phyloP scores from a whole-genome alignment of 768 basidiomycete species.

The Omphalotus guepiniiformis region DNA sequence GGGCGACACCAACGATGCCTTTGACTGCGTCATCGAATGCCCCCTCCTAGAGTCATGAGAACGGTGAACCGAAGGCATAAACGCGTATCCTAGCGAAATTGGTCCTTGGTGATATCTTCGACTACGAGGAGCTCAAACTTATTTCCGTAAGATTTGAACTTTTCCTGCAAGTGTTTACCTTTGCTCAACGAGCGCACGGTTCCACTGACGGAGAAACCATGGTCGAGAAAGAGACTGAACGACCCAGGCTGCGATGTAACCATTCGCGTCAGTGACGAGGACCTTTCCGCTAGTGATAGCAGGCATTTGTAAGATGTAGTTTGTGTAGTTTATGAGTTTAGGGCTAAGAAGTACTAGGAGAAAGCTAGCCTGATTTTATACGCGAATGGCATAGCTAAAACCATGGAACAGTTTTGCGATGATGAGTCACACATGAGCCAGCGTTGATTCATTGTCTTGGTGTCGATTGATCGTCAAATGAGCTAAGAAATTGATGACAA shows the following conservation, averaged over 20 bases:
- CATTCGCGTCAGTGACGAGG: constrained; percentile 12
- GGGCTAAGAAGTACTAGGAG: too few relatives aligned
- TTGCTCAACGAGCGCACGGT: constrained; percentile 36
- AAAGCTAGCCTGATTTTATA: too few relatives aligned
- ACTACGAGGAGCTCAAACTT: constrained; percentile 33
- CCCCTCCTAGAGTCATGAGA: constrained; percentile 13
- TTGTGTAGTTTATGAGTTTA: too few relatives aligned
- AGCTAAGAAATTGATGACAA: too few relatives aligned
- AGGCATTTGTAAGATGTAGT: neutral
- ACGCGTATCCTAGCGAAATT: neutral
- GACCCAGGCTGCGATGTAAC: constrained; percentile 13
- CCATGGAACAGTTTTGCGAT: too few relatives aligned
- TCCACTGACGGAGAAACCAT: constrained; percentile 39
- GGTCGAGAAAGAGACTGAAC: constrained; percentile 38
- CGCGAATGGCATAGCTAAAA: too few relatives aligned
- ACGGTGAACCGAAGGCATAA: neutral
- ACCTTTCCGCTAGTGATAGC: constrained; percentile 2
- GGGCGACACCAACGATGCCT: constrained; percentile 36
- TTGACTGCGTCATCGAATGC: constrained; percentile 45
- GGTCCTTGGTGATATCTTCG: constrained; percentile 8
- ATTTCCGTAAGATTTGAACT: constrained; percentile 24
- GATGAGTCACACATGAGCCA: too few relatives aligned
- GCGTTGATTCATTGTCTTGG: too few relatives aligned
- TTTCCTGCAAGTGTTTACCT: constrained; percentile 34
- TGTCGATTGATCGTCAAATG: too few relatives aligned